A percentile compares a stretch with the other conserved stretches of the same genome.
Evolutionary conservation across 139 green algal species (phyloP).

Genomic region (Chlorella ohadii): DNA sequence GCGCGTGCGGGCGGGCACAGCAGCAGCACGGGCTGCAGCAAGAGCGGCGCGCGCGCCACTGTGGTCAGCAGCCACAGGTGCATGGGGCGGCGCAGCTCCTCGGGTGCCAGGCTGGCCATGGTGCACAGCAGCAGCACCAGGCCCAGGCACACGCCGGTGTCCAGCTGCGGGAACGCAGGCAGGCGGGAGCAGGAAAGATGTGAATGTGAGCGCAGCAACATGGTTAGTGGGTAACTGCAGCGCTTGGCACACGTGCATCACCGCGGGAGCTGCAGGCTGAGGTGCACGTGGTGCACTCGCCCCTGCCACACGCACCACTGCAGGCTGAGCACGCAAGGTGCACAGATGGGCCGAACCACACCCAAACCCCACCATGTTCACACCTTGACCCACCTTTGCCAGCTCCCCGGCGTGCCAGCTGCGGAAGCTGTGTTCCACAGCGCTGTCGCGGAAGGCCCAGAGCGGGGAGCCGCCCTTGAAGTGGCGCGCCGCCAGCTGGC

Average conservation of each 20-base stretch:
- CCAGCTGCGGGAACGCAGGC: neutral
- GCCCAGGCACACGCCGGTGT: neutral
- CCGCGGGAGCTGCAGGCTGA: too few relatives aligned
- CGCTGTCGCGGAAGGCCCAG: neutral
- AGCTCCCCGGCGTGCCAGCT: neutral
- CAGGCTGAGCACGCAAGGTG: too few relatives aligned
- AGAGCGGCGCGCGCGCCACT: slow-evolving; percentile 13
- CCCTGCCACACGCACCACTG: too few relatives aligned
- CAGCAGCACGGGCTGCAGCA: slow-evolving; percentile 17
- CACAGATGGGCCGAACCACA: too few relatives aligned
- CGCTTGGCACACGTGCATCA: too few relatives aligned
- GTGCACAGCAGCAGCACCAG: neutral
- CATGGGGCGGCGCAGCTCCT: neutral
- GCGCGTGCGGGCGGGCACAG: neutral
- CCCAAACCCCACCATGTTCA: too few relatives aligned
- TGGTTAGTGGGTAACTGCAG: too few relatives aligned
- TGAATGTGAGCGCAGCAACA: too few relatives aligned
- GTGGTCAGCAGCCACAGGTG: slow-evolving; percentile 9
- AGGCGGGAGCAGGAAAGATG: too few relatives aligned
- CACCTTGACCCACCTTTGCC: neutral
- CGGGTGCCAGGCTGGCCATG: neutral
- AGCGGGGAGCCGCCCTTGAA: neutral
- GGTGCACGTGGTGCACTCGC: too few relatives aligned
- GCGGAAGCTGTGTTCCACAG: neutral
- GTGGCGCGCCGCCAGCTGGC: too few relatives aligned